Conservation (phyloP, 2,329 filamentous ascomycete genomes). For the Saccharata proteae region DNA sequence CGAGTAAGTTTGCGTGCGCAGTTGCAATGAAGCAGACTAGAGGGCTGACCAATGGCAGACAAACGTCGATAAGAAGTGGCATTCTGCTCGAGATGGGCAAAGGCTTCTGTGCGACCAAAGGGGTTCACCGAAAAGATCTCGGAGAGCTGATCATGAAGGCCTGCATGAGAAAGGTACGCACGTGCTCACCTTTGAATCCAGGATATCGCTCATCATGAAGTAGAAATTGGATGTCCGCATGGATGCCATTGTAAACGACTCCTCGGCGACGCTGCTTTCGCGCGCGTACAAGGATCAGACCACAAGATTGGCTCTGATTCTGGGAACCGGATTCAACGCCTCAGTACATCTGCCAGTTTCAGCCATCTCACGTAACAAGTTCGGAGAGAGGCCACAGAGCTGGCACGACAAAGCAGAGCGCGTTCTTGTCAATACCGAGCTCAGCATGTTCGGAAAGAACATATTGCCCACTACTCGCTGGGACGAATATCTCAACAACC, state of each 20-base stretch:
- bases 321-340: slow-evolving; percentile 54
- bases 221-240: slow-evolving; percentile 44
- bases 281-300: slow-evolving; percentile 49
- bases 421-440: slow-evolving; percentile 53
- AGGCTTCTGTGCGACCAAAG: slow-evolving; percentile 49
- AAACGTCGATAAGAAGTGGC: slow-evolving; percentile 47
- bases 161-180: slow-evolving; percentile 36
- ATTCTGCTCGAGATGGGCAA: slow-evolving; percentile 52
- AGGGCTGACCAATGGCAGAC: slow-evolving; percentile 19
- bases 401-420: slow-evolving; percentile 47
- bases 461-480: slow-evolving; percentile 47
- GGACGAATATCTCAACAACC: slow-evolving; percentile 48
- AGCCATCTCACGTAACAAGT: slow-evolving; percentile 43
- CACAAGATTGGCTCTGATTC: slow-evolving; percentile 50
- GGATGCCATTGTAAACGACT: slow-evolving; percentile 53
- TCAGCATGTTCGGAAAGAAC: slow-evolving; percentile 53
- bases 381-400: slow-evolving; percentile 39
- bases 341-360: slow-evolving; percentile 48
- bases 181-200: slow-evolving; percentile 4
- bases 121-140: slow-evolving; percentile 47
- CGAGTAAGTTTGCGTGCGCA: slow-evolving; percentile 33
- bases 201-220: slow-evolving; percentile 11
- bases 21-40: neutral
- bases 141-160: slow-evolving; percentile 47
- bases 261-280: slow-evolving; percentile 48